phyloP scores from a whole-genome alignment of 2,329 filamentous ascomycete species.

The Fusarium heterosporum region DNA sequence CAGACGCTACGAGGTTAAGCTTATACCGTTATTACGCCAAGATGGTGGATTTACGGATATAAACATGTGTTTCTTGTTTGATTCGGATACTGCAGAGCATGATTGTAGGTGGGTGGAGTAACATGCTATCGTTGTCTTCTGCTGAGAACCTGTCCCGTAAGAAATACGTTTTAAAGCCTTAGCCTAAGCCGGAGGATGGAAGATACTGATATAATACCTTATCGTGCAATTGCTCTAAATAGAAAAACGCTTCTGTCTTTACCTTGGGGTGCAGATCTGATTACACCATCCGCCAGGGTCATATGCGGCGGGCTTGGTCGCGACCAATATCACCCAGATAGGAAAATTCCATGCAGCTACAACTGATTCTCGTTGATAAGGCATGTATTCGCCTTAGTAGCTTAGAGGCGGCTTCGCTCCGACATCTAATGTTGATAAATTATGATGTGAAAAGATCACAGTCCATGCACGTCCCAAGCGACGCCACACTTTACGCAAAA shows the following conservation, averaged over 20 bases:
- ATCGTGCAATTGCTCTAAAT: no score
- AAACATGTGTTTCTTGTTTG: no score
- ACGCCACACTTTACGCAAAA: background rate
- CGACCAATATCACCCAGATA: background rate
- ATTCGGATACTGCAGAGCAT: no score
- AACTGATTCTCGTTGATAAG: background rate
- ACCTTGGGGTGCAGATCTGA: background rate
- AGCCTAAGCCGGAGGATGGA: no score
- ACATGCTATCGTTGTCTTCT: no score
- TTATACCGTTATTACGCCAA: conserved; percentile 13
- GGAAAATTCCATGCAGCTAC: background rate
- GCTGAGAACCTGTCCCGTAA: no score
- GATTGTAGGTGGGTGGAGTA: no score
- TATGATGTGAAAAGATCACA: background rate
- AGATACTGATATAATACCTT: no score
- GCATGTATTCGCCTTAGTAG: background rate
- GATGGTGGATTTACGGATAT: background rate
- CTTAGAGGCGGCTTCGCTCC: background rate
- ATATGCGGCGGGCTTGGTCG: background rate
- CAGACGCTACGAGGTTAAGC: conserved; percentile 23
- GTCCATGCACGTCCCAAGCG: background rate
- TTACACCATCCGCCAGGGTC: background rate
- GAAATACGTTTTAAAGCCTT: no score
- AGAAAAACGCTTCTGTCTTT: background rate
- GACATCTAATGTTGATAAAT: background rate